Evolutionary conservation across 306 rosid species (phyloP).

Genomic region (Prosopis cineraria): DNA sequence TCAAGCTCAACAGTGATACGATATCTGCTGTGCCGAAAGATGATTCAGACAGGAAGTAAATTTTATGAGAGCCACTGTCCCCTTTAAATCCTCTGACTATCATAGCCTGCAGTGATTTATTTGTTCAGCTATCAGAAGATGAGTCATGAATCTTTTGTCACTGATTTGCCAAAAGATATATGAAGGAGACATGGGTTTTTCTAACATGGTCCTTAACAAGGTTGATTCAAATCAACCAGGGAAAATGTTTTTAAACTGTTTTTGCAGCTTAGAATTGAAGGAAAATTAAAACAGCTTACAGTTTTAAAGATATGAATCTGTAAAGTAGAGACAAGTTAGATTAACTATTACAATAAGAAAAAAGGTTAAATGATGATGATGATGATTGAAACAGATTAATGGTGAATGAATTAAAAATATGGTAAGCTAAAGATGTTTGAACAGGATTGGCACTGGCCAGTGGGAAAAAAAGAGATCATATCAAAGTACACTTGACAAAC

Average conservation of each 20-base stretch:
- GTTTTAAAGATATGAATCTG: constrained; percentile 2
- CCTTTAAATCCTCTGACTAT: constrained; percentile 96
- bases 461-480: neutral
- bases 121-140: constrained; percentile 28
- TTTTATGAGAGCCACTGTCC: constrained; percentile 64
- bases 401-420: constrained; percentile 10
- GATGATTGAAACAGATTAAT: neutral
- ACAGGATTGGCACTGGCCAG: neutral
- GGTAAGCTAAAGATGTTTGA: constrained; percentile 1
- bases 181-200: neutral
- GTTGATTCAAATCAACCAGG: neutral
- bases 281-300: neutral
- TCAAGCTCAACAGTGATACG: constrained; percentile 61
- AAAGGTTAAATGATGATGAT: neutral
- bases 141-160: neutral
- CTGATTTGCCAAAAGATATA: constrained; percentile 24
- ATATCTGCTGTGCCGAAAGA: constrained; percentile 65
- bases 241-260: neutral
- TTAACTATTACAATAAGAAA: neutral
- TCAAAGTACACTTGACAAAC: constrained; percentile 38
- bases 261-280: constrained; percentile 21
- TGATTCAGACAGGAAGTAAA: constrained; percentile 74
- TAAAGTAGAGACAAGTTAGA: neutral
- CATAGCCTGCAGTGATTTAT: constrained; percentile 74
- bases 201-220: neutral